Percentiles rank a stretch among this genome's conserved stretches.
Conservation (phyloP, 306 rosid genomes). For the Rubus idaeus region DNA sequence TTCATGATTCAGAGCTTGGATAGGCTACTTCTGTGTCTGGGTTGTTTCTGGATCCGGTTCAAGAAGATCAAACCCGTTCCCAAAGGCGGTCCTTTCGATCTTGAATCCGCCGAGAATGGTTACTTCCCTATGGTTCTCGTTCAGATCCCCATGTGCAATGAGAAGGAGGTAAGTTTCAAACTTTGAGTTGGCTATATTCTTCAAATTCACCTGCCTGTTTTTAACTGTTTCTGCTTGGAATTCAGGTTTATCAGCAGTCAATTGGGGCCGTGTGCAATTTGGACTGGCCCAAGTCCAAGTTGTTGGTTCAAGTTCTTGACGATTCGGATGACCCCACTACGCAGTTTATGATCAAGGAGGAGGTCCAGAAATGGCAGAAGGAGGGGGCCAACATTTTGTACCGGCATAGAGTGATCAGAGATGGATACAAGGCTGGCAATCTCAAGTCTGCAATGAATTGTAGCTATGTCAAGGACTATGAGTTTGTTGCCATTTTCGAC, state of each 20-base stretch:
- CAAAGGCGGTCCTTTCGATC: constrained; percentile 47
- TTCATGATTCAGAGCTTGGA: constrained; percentile 83
- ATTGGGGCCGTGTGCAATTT: constrained; percentile 78
- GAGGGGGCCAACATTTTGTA: constrained; percentile 73
- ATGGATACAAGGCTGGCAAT: constrained; percentile 92
- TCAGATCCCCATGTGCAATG: constrained; percentile 99
- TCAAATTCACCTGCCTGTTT: neutral
- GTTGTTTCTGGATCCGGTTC: constrained; percentile 83
- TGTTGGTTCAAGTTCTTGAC: constrained; percentile 77
- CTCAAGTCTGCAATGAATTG: constrained; percentile 95
- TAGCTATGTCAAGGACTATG: constrained; percentile 80
- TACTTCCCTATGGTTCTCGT: constrained; percentile 84
- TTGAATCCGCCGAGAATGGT: constrained; percentile 69
- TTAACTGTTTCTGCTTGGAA: constrained; percentile 12
- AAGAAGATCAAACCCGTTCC: constrained; percentile 79
- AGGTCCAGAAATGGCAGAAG: constrained; percentile 78
- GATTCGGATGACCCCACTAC: constrained; percentile 90
- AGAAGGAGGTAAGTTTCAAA: constrained; percentile 60
- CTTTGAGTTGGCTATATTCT: too few species aligned
- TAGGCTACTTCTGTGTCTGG: constrained; percentile 70
- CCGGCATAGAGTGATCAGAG: constrained; percentile 75
- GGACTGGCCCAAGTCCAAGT: constrained; percentile 80
- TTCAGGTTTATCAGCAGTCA: constrained; percentile 87
- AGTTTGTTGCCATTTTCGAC: constrained; percentile 80
- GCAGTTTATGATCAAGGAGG: constrained; percentile 58